Conservation (phyloP, 441 rosid genomes). For the Brassica balearica region DNA sequence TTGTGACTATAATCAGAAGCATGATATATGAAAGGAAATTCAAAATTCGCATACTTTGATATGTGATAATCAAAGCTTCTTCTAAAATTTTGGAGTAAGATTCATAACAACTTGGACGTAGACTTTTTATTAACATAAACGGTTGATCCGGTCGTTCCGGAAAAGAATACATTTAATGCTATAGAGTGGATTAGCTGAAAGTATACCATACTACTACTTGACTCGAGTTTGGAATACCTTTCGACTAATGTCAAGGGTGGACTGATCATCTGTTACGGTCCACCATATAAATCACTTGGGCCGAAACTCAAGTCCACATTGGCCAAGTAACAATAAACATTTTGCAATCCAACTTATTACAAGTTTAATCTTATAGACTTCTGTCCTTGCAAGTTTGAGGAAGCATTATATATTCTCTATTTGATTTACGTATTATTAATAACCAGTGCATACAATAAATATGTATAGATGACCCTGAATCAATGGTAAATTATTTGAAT, state of each 20-base stretch:
- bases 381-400: neutral
- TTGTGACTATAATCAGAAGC: slow-evolving; percentile 2
- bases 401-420: neutral
- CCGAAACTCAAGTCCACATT: too few species aligned
- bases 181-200: too few species aligned
- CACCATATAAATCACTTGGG: too few species aligned
- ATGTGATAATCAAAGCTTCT: slow-evolving; percentile 21
- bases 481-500: neutral
- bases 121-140: neutral
- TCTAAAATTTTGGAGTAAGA: slow-evolving; percentile 14
- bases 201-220: too few species aligned
- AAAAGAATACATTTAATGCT: too few species aligned
- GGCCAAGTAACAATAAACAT: neutral
- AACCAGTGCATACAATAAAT: neutral
- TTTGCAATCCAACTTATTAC: neutral
- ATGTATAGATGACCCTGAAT: neutral
- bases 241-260: too few species aligned
- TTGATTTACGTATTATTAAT: neutral
- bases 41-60: neutral
- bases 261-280: too few species aligned
- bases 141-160: too few species aligned
- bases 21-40: neutral
- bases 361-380: neutral
- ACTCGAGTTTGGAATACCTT: too few species aligned
- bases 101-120: neutral